These are phyloP conservation scores for Solanum sitiens DNA, from an alignment of 257 asterid species.

Conservation along the genomic window DNA sequence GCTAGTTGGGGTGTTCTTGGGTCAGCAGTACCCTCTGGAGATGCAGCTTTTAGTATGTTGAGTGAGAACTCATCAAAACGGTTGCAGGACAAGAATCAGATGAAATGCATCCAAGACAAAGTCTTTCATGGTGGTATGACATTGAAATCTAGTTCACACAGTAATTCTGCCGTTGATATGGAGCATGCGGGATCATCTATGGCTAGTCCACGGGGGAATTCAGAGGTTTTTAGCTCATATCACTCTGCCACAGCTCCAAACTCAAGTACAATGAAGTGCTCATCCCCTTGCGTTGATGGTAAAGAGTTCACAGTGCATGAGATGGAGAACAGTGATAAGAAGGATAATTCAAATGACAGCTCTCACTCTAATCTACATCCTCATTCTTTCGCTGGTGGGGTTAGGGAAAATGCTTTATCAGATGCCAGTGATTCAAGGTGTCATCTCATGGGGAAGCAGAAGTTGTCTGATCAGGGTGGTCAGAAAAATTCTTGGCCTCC, in stretches of 20 bases:
- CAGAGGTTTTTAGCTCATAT: constrained; percentile 30
- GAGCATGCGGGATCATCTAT: constrained; percentile 28
- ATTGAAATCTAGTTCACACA: constrained; percentile 40
- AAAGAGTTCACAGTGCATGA: constrained; percentile 34
- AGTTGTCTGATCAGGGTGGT: constrained; percentile 34
- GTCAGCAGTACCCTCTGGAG: constrained; percentile 32
- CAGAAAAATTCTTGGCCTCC: constrained; percentile 43
- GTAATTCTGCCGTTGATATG: constrained; percentile 25
- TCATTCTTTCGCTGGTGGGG: constrained; percentile 37
- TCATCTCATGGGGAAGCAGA: constrained; percentile 46
- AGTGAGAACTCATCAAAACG: constrained; percentile 25
- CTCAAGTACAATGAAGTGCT: constrained; percentile 21
- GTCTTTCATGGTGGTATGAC: constrained; percentile 20
- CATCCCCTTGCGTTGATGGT: constrained; percentile 9
- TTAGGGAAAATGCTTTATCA: constrained; percentile 37
- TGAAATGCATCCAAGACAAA: constrained; percentile 31
- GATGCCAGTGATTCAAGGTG: constrained; percentile 46
- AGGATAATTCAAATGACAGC: constrained; percentile 60
- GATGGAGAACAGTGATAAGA: constrained; percentile 30
- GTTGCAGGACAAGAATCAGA: constrained; percentile 25
- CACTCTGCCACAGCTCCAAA: constrained; percentile 23
- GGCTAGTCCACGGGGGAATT: constrained; percentile 25
- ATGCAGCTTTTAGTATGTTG: constrained; percentile 16
- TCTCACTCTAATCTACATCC: constrained; percentile 43
- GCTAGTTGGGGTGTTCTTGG: constrained; percentile 46